These are phyloP conservation scores for Vachellia pachyceras DNA, from an alignment of 306 rosid species.

Conservation along the genomic window DNA sequence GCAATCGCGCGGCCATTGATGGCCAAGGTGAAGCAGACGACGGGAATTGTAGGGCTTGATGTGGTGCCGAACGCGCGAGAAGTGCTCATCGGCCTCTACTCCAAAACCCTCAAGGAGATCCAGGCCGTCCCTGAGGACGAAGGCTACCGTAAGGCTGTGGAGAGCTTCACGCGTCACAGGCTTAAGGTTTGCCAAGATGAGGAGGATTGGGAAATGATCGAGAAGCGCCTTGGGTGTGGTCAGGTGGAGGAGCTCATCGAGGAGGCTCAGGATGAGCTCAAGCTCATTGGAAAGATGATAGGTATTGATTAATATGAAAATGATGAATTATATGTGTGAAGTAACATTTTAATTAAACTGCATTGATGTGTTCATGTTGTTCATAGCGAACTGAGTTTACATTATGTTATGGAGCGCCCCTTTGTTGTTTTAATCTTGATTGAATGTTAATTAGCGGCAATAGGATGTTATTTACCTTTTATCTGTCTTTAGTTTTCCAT, in stretches of 20 bases:
- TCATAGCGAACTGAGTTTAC: background rate
- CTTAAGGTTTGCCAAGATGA: conserved; percentile 81
- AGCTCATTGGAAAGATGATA: conserved; percentile 71
- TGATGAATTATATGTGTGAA: background rate
- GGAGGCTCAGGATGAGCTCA: conserved; percentile 91
- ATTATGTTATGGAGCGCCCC: background rate
- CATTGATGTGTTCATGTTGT: conserved; percentile 1
- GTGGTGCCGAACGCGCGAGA: conserved; percentile 90
- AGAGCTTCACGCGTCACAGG: conserved; percentile 77
- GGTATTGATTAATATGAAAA: conserved; percentile 44
- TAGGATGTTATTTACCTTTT: background rate
- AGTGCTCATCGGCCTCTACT: conserved; percentile 73
- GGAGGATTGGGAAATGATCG: conserved; percentile 81
- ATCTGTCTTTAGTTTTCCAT: background rate
- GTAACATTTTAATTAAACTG: background rate
- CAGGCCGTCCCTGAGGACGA: conserved; percentile 86
- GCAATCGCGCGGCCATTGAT: conserved; percentile 79
- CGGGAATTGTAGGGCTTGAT: conserved; percentile 86
- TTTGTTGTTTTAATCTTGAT: background rate
- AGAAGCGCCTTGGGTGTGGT: conserved; percentile 78
- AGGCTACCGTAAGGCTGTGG: conserved; percentile 92
- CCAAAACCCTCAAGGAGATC: conserved; percentile 84
- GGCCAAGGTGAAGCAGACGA: conserved; percentile 87
- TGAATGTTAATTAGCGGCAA: background rate
- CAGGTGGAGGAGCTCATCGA: conserved; percentile 98